Base-by-base conservation (phyloP, 2,329 filamentous ascomycete genomes). In the Plenodomus biglobosus region DNA sequence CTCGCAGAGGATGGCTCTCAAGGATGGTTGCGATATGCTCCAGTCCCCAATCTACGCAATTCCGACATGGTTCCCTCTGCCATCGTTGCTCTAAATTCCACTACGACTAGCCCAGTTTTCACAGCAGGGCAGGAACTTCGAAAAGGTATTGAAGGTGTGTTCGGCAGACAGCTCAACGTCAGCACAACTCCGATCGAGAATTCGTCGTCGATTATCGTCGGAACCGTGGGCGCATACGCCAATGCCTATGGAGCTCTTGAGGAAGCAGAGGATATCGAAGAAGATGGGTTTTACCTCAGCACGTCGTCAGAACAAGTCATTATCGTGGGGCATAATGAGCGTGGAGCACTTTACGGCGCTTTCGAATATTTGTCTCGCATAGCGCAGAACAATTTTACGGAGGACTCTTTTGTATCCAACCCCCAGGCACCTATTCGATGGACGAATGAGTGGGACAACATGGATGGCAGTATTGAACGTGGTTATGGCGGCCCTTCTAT, bases 401-500 rank as follows among this genome's bases (percentile, higher is more conserved):
- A 74, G 1, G 74, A 77, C 0, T 64, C 76, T 3, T 76, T 77
- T 39, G 70, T 76, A 2, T 78, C 77, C 8, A 86, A 80, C 53
- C 84, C 85, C 0, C 76, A 78, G 47, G 82, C 80, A 0, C 80
- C 80, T 0, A 80, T 89, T 36, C 78, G 86, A 54, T 88, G 85
- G 86, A 79, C 83, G 0, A 88, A 89, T 60, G 80, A 89, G 55
- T 89, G 86, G 86, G 85, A 89, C 63, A 88, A 89, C 55, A 73
- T 88, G 65, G 80, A 85, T 48, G 80, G 85, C 11, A 83, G 78
- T 35, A 83, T 89, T 38, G 86, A 88, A 65, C 75, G 85, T 44
- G 86, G 86, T 16, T 89, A 86, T 56, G 85, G 77, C 3, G 86
- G 86, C 0, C 71, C 76, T 0, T 88, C 85, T 0, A 85, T 88